Evolutionary conservation across 371 early-diverging fungal genomes (phyloP).

Genomic region (Rhizopus stolonifer): DNA sequence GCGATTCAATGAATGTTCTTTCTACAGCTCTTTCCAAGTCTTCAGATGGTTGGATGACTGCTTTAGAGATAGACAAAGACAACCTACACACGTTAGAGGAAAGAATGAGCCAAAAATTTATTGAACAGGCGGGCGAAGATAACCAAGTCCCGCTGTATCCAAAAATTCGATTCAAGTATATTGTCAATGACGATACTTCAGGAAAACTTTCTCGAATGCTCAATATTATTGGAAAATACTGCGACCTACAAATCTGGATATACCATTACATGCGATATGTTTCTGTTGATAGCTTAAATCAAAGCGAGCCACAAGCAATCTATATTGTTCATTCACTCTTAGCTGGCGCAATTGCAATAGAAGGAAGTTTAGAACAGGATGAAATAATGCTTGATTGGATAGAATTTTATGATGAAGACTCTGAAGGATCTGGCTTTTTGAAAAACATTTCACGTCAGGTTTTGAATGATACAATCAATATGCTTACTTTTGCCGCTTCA

Average conservation of each 20-base stretch:
- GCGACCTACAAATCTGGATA: constrained; percentile 41
- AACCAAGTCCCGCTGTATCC: constrained; percentile 37
- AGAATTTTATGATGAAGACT: not conserved
- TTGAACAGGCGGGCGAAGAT: constrained; percentile 21
- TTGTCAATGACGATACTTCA: constrained; percentile 35
- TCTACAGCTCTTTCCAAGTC: constrained; percentile 25
- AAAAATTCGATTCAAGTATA: constrained; percentile 42
- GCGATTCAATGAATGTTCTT: constrained; percentile 36
- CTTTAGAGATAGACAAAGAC: constrained; percentile 45
- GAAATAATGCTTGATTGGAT: constrained; percentile 11
- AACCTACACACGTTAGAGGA: constrained; percentile 46
- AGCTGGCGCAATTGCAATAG: constrained; percentile 29
- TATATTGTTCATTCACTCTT: constrained; percentile 49
- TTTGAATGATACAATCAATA: constrained; percentile 22
- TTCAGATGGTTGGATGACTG: constrained; percentile 46
- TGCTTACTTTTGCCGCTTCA: constrained; percentile 11
- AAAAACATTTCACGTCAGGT: constrained; percentile 16
- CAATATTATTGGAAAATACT: constrained; percentile 49
- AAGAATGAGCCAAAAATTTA: constrained; percentile 13
- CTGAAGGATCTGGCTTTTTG: not conserved
- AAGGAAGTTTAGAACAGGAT: constrained; percentile 1
- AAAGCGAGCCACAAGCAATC: constrained; percentile 46
- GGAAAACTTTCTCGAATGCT: constrained; percentile 33
- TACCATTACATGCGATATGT: constrained; percentile 50
- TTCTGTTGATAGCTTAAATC: constrained; percentile 9